Evolutionary conservation across 306 rosid genomes (phyloP), one percentile per base, ranked within the genome.

Genomic region (Cicer bijugum): DNA sequence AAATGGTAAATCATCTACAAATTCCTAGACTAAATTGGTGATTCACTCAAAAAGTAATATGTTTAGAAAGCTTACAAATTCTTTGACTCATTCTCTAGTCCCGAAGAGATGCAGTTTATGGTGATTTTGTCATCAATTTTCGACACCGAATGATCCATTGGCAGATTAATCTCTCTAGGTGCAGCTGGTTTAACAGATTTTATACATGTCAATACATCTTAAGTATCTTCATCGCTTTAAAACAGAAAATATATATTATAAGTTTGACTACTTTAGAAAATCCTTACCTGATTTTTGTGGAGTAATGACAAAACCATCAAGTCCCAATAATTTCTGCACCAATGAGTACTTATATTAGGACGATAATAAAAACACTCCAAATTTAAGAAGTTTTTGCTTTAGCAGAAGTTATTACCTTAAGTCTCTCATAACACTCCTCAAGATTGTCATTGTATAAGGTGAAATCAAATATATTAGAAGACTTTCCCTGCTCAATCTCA

Each of bases 401-500:
- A 58, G 38, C 43, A 68, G 45, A 12, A 56, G 15, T 79, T 85
- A 93, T 79, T 86, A 93, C 99, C 93, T 95, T 90, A 7, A 95
- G 89, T 71, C 42, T 80, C 71, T 82, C 78, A 67, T 90, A 87
- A 77, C 96, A 91, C 33, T 87, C 86, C 72, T 90, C 88, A 51
- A 95, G 97, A 19, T 89, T 82, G 66, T 90, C 99, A 60, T 95
- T 95, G 77, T 71, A 86, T 76, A 95, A 78, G 85, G 84, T 69
- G 76, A 83, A 87, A 81, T 87, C 89, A 72, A 89, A 95, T 80
- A 91, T 85, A 60, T 83, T 75, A 6, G 96, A 86, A 35, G 93
- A 88, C 42, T 80, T 72, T 61, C 97, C 99, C 78, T 87, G 88
- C 79, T 91, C 87, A 65, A 95, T 91, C 85, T 95, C 99, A 9